Conservation (phyloP, 495 filamentous ascomycete species). For the Cryomyces antarcticus region DNA sequence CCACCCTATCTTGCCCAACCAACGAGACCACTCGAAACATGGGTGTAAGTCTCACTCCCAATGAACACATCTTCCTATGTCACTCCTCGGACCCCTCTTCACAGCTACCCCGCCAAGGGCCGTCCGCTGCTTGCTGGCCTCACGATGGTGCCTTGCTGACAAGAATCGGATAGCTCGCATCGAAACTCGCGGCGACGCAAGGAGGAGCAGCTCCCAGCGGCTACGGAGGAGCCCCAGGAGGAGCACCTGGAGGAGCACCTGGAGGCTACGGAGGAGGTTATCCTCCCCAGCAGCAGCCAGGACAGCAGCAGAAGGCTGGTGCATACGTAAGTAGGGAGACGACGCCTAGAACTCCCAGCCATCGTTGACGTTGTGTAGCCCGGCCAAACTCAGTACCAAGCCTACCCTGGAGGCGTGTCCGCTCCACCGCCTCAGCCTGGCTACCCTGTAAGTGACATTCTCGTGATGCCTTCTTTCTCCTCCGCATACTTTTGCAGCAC, state of each 20-base stretch:
- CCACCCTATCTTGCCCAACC: background rate
- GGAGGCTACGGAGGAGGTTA: constrained; percentile 1
- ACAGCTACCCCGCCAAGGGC: background rate
- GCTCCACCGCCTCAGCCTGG: background rate
- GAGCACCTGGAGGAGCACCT: constrained; percentile 6
- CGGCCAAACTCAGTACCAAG: constrained; percentile 10
- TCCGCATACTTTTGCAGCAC: constrained; percentile 1
- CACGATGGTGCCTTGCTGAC: background rate
- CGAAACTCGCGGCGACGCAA: constrained; percentile 11
- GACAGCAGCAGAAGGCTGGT: constrained; percentile 4
- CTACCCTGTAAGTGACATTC: background rate
- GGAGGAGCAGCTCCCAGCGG: constrained; percentile 4
- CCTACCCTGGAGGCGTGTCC: constrained; percentile 6
- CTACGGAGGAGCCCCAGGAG: constrained; percentile 1
- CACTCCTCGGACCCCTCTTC: background rate
- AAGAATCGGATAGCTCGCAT: constrained; percentile 6
- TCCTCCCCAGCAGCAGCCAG: constrained; percentile 3
- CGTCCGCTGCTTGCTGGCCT: background rate
- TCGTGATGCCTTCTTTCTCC: background rate
- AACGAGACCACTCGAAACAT: background rate
- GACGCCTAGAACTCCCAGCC: background rate
- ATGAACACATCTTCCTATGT: background rate
- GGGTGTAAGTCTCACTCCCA: background rate
- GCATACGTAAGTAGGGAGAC: constrained; percentile 5
- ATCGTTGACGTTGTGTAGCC: constrained; percentile 4